Evolutionary conservation across 352 stramenopile genomes (phyloP), one percentile per base, ranked within the genome.

Genomic region (Globisporangium heterothallicum): DNA sequence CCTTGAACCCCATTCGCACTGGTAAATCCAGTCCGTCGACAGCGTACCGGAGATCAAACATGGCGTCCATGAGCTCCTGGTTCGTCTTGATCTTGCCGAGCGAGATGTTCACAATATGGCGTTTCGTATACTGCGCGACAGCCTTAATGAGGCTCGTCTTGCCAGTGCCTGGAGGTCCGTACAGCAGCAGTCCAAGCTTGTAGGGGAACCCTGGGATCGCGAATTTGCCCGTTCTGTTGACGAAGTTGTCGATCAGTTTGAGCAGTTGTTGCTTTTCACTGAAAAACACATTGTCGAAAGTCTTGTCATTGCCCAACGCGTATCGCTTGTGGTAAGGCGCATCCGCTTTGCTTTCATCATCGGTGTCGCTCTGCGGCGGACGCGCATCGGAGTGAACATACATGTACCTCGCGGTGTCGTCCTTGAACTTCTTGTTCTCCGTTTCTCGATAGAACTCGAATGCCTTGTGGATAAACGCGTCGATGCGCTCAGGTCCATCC

Each of bases 121-220:
- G 77, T 36, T 72, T 65, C 1, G 86, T 84, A 59, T 88, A 49
- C 52, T 92, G 76, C 21, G 88, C 85, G 12, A 97, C 63, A 10
- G 85, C 82, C 60, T 94, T 91, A 74, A 94, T 95, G 14, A 97
- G 61, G 50, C 69, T 92, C 4, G 91, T 97, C 69, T 97, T 97
- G 35, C 88, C 80, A 21, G 84, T 96, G 19, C 89, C 88, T 8
- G 88, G 89, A 13, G 83, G 82, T 0, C 88, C 91, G 45, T 96
- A 77, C 1, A 97, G 67, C 27, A 97, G 60, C 4, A 97, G 78
- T 0, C 66, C 86, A 26, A 82, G 77, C 63, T 96, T 97, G 72
- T 97, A 84, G 9, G 88, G 90, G 34, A 94, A 95, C 8, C 87
- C 87, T 30, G 71, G 64, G 68, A 97, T 93, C 6, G 69, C 69